Base-by-base conservation (phyloP, 768 basidiomycete species). In the Russula brevipes region DNA sequence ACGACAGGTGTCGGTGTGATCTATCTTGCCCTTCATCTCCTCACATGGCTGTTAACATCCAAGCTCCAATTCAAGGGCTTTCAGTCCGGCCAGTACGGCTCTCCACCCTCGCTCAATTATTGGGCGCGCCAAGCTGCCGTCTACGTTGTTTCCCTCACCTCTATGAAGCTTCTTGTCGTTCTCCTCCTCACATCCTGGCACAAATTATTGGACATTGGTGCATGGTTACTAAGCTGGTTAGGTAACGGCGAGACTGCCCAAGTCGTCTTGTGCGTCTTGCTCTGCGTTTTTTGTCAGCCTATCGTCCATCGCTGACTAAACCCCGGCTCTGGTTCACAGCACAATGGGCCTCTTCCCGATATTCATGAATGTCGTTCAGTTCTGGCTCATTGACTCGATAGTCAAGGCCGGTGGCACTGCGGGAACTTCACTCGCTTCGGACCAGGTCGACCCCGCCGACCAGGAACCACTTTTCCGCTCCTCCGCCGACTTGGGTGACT, bases 321-420 rank as follows among this genome's bases (percentile, higher is more conserved):
- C 17, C 8, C 45, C 41, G 36, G 33, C 10, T 14, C 16, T 17
- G 41, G 5, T 54, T 38, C 38, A 30, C 66, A 92, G 89, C 68
- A 88, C 87, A 30, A 94, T 98, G 91, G 91, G 92, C 57, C 74
- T 96, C 56, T 94, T 95, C 76, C 94, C 94, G 0, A 88, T 90
- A 67, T 76, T 86, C 47, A 91, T 92, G 90, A 94, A 94, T 73
- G 76, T 93, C 42, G 68, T 92, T 11, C 96, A 98, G 72, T 98
- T 98, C 80, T 94, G 94, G 86, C 77, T 97, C 55, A 94, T 97
- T 61, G 93, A 97, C 75, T 89, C 90, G 0, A 94, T 94, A 57
- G 90, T 94, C 71, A 94, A 94, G 75, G 87, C 86, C 1, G 58
- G 63, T 9, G 58, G 63, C n/a, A 84, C 84, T 9, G 72, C 70